Base-by-base conservation (phyloP, 2,329 filamentous ascomycete genomes). In the Clarireedia hainanense region DNA sequence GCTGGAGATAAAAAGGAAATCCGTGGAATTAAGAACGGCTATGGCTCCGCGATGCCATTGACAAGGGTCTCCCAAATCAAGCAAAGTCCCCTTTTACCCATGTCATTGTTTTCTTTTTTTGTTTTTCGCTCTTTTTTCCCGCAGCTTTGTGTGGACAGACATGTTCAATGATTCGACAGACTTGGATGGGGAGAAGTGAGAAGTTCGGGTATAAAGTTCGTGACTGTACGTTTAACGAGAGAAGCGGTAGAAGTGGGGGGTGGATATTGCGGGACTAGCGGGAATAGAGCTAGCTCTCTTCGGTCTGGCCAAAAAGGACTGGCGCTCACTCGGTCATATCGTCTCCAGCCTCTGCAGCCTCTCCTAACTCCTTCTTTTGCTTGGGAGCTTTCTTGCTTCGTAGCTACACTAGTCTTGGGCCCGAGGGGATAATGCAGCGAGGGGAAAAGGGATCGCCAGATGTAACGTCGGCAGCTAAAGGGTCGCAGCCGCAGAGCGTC, bases 221-320 rank as follows among this genome's bases (percentile, higher is more conserved):
- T 36, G 47, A n/a, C 12, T 5, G 27, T 6, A 10, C 20, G 26
- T 34, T n/a, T 15, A 17, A 36, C 10, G 10, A 26, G 50, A 30
- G 4, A n/a, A 47, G 23, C 17, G 17, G 39, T 6, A 42, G n/a
- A 53, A 37, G 42, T 47, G 42, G 43, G 15, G 43, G 20, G 20
- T 20, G 51, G 30, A 40, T 53, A 4, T 48, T 39, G 51, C 51
- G 51, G 51, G 26, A n/a, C n/a, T 39, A 6, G 43, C 51, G 51
- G 43, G 10, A 14, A 37, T 20, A 43, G 30, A 34, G 14, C 49
- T 51, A 24, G 37, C 3, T 37, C 15, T 3, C 24, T 39, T 23
- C 14, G 10, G 24, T 23, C 9, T 10, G 27, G 27, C 6, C 27
- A 7, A 30, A 40, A 40, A 14, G 37, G 20, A 20, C 4, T 4